Percentiles rank a stretch among this genome's conserved stretches.
phyloP scores from a whole-genome alignment of 208 protist species.

The Leishmania tarentolae region DNA sequence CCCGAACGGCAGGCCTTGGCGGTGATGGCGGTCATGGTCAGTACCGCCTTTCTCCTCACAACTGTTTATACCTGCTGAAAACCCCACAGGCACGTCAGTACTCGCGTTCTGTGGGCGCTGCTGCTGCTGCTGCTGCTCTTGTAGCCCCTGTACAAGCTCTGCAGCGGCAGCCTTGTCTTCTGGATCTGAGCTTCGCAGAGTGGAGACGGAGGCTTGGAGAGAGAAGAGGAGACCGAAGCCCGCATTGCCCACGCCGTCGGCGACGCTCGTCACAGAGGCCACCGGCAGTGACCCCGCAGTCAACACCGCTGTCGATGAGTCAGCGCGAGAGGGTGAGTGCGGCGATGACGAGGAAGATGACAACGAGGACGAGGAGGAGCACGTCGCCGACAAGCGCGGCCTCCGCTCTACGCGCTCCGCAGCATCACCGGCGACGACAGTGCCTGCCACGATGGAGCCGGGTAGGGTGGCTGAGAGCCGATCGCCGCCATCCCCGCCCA shows the following conservation, averaged over 20 bases:
- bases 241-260: not conserved
- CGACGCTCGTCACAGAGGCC: not conserved
- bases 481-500: not conserved
- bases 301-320: not conserved
- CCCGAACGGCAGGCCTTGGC: not conserved
- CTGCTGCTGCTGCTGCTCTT: conserved; percentile 11
- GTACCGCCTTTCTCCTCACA: not conserved
- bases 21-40: not conserved
- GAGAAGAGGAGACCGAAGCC: not conserved
- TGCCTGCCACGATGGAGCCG: not conserved
- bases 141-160: not conserved
- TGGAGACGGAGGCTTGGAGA: not conserved
- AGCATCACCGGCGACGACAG: not conserved
- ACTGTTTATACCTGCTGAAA: not conserved
- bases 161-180: not conserved
- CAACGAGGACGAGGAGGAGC: not conserved
- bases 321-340: not conserved
- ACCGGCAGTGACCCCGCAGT: not conserved
- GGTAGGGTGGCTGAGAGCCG: not conserved
- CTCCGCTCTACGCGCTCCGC: not conserved
- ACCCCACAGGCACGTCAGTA: not conserved
- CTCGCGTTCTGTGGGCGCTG: not conserved
- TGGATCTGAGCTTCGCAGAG: not conserved
- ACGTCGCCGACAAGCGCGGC: not conserved
- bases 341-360: not conserved